Evolutionary conservation across 495 filamentous ascomycete species (phyloP), one percentile per base, ranked within the genome.

Genomic region (Corynascus novoguineensis): DNA sequence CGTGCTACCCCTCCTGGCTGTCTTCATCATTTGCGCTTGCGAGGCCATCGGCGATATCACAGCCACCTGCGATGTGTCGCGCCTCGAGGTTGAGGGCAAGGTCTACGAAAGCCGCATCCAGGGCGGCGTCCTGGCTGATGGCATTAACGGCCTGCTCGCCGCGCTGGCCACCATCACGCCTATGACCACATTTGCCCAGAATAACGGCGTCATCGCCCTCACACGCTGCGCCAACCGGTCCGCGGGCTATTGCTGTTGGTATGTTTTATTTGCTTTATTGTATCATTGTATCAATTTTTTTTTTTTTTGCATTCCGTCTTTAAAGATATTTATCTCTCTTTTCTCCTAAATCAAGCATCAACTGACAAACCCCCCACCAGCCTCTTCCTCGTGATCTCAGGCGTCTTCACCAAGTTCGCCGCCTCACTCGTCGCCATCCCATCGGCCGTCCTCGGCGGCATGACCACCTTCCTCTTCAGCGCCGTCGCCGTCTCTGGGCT

Each of bases 371-470:
- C 11, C 15, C 10, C 27, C 19, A 15, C 4, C 66, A 88, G 88
- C 75, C 74, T 90, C 63, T 96, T 95, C 78, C 78, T 96, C 19
- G 71, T 96, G 51, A 67, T 96, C 67, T 90, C 92, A 86, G 91
- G 91, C 40, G 76, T 96, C 60, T 95, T 96, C 71, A 84, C 89
- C 55, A 96, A 96, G 61, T 95, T 96, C 68, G 89, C 91, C n/a
- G 90, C 92, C 1, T 80, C 88, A 0, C 81, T 96, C 1, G 87
- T 92, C 10, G 75, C 90, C 38, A 96, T 96, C 60, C 92, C 92
- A 0, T 73, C 79, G 27, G 61, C 92, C 2, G 90, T 95, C 1
- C 76, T 96, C 5, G 91, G 91, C 50, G 92, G 92, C 29, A 95
- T 97, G 89, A 96, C 92, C 0, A 92, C 89, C 2, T 96, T 96